These are phyloP conservation scores for Rhodotorula sp. DNA, from an alignment of 1,284 basidiomycete species.

Conservation along the genomic window DNA sequence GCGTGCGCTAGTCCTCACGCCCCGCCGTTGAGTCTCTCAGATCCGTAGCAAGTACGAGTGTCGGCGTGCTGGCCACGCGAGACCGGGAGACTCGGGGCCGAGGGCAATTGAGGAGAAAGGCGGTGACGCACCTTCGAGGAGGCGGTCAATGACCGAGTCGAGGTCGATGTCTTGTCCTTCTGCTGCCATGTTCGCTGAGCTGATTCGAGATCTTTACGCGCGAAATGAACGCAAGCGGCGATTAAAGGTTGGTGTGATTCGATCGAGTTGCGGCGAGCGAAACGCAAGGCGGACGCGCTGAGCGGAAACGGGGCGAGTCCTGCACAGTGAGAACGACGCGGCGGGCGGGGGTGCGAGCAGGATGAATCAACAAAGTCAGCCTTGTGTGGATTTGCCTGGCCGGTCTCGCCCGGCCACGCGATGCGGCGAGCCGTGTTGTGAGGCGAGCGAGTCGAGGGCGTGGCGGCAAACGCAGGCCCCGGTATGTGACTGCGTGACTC, in stretches of 20 bases:
- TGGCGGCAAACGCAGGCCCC: not conserved
- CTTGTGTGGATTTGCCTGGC: not conserved
- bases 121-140: conserved; percentile 74
- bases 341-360: not conserved
- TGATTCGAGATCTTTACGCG: not conserved
- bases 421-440: not conserved
- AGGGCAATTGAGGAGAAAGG: not conserved
- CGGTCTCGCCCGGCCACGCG: not conserved
- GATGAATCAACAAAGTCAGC: too few species aligned
- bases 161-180: conserved; percentile 78
- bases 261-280: not conserved
- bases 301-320: not conserved
- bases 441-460: not conserved
- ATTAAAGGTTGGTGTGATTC: not conserved
- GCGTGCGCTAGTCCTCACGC: too few species aligned
- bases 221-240: too few species aligned
- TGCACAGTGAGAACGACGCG: not conserved
- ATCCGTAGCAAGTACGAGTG: too few species aligned
- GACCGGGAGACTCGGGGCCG: not conserved
- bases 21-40: too few species aligned
- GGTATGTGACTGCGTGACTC: not conserved
- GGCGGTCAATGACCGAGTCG: conserved; percentile 94
- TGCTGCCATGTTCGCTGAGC: conserved; percentile 17
- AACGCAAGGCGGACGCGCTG: not conserved
- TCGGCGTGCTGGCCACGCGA: not conserved